These are phyloP conservation scores for Candida xiaguanensis DNA, from an alignment of 805 yeast genomes.

Conservation along the genomic window DNA sequence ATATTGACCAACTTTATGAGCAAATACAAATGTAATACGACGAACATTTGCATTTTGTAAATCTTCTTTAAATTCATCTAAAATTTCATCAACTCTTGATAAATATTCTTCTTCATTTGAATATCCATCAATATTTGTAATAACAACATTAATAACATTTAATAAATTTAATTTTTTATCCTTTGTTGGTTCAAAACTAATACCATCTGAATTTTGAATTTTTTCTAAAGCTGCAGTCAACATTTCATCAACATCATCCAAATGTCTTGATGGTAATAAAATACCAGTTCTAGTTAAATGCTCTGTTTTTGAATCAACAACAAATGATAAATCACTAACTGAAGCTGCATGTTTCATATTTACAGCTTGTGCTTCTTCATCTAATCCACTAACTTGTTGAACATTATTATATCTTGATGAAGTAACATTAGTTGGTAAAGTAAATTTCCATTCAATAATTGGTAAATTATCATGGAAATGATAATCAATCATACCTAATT, in stretches of 20 bases:
- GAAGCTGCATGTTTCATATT: slow-evolving; percentile 81
- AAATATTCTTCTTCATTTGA: slow-evolving; percentile 66
- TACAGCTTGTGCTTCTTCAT: slow-evolving; percentile 29
- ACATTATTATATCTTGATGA: slow-evolving; percentile 75
- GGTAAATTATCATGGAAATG: slow-evolving; percentile 56
- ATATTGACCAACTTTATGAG: slow-evolving; percentile 77
- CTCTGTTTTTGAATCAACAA: slow-evolving; percentile 65
- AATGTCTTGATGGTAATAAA: slow-evolving; percentile 71
- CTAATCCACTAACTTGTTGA: slow-evolving; percentile 36
- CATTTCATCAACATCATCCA: slow-evolving; percentile 88
- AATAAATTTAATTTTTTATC: slow-evolving; percentile 39
- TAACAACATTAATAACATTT: slow-evolving; percentile 80
- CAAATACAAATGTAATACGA: slow-evolving; percentile 89
- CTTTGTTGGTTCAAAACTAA: slow-evolving; percentile 27
- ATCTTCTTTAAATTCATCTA: slow-evolving; percentile 68
- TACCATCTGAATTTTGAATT: slow-evolving; percentile 49
- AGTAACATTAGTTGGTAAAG: slow-evolving; percentile 61
- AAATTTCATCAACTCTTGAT: slow-evolving; percentile 56
- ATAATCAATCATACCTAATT: slow-evolving; percentile 72
- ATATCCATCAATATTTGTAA: slow-evolving; percentile 72
- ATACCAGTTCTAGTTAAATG: slow-evolving; percentile 81
- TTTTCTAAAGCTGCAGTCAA: slow-evolving; percentile 70
- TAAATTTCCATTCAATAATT: slow-evolving; percentile 83
- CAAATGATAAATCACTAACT: slow-evolving; percentile 85
- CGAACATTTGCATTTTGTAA: slow-evolving; percentile 72